Percentiles rank a stretch among this genome's conserved stretches.
Conservation (phyloP, 305 asterid genomes). For the Solanum hybrid region DNA sequence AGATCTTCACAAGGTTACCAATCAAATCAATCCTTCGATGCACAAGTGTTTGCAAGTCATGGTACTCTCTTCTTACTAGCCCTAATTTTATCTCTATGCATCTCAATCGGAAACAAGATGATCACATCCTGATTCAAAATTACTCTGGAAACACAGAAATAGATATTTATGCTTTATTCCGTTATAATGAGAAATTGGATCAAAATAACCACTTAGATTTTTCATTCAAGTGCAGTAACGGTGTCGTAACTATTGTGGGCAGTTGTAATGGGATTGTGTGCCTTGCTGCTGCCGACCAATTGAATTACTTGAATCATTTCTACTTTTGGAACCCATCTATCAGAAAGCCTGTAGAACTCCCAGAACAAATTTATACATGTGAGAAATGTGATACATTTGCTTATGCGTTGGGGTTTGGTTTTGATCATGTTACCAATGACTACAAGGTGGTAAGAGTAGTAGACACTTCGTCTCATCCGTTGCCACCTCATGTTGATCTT, state of each 20-base stretch:
- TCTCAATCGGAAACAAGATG: not conserved
- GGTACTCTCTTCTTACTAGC: not conserved
- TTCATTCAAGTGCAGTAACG: not conserved
- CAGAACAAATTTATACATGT: not conserved
- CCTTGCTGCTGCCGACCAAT: not conserved
- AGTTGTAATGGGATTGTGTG: not conserved
- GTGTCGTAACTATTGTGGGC: not conserved
- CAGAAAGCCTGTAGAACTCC: not conserved
- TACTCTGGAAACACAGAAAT: not conserved
- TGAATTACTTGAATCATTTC: not conserved
- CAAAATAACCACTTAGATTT: not conserved
- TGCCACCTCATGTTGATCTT: slow-evolving; percentile 33
- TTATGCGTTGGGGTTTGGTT: not conserved
- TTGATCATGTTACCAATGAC: slow-evolving; percentile 8
- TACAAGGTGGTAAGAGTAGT: slow-evolving; percentile 39
- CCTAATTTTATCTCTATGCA: not conserved
- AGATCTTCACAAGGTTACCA: not conserved
- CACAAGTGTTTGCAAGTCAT: not conserved
- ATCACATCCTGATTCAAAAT: not conserved
- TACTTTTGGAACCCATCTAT: not conserved
- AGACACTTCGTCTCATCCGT: not conserved
- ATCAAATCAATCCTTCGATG: not conserved
- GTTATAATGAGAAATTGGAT: not conserved
- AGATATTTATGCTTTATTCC: not conserved
- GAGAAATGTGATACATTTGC: not conserved